Evolutionary conservation across 2,329 filamentous ascomycete genomes (phyloP), one percentile per base, ranked within the genome.

Genomic region (Alternaria sp.): DNA sequence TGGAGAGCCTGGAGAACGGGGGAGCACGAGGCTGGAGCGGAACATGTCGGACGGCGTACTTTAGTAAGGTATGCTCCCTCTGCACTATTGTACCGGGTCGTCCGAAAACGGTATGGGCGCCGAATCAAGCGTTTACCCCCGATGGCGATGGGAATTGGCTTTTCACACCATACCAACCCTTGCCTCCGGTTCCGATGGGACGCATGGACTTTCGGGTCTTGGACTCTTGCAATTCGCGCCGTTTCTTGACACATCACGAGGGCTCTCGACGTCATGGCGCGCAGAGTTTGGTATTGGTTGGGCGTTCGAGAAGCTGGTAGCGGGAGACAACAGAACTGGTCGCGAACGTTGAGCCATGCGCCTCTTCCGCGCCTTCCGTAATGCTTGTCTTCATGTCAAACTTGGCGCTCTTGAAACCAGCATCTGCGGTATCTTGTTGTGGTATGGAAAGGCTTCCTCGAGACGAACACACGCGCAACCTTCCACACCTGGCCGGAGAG

Each of bases 31-130:
- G 46, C 46, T 46, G 28, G 48, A 53, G 48, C 46, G 46, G 58
- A 48, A 41, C 40, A 57, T 49, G 48, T 57, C 58, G 58, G 58
- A 48, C 48, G 58, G 54, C 46, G 54, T 60, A 60, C 58, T 57
- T 28, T n/a, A 53, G 58, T 44, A 38, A 53, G 58, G 41, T 46
- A 60, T 41, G 28, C 48, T 57, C 54, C 54, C 58, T 57, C 22
- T 30, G 40, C 32, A 16, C 20, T 53, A 12, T 16, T 9, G 22
- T 20, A 32, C 38, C 52, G 53, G 38, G 44, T n/a, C 46, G 18
- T 41, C 51, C 46, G n/a, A 40, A 62, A 55, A 40, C 16, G 34
- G 51, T 48, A 59, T 59, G 51, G 51, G 34, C 57, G 46, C 56
- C 60, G 60, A 54, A 52, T 18, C 3, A 50, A 50, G 30, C 32